phyloP scores from a whole-genome alignment of 768 basidiomycete genomes.

The Mycena leptocephala region DNA sequence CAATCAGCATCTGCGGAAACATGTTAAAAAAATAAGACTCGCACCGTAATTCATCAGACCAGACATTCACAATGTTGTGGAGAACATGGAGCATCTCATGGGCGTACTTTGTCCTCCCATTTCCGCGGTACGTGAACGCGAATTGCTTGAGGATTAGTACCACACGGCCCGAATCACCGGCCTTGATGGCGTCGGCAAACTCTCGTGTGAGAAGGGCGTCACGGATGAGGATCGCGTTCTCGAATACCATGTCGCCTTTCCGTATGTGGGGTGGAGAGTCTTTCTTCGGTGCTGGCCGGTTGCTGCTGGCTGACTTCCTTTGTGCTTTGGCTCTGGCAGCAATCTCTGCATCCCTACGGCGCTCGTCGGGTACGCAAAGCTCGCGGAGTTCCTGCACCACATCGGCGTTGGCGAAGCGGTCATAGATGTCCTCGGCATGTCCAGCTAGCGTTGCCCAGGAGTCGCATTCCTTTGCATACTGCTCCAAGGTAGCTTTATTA shows the following conservation, averaged over 20 bases:
- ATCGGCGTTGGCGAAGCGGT: slow-evolving; percentile 21
- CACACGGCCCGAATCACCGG: slow-evolving; percentile 47
- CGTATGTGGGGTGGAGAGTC: background rate
- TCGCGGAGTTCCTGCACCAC: slow-evolving; percentile 30
- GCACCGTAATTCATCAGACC: slow-evolving; percentile 43
- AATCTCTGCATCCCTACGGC: background rate
- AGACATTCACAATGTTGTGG: slow-evolving; percentile 44
- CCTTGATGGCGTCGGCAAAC: slow-evolving; percentile 48
- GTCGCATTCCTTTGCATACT: background rate
- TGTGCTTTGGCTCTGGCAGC: background rate
- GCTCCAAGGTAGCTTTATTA: slow-evolving; percentile 6
- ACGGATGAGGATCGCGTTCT: slow-evolving; percentile 47
- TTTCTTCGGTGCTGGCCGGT: background rate
- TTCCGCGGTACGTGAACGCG: slow-evolving; percentile 42
- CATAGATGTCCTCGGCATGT: slow-evolving; percentile 7
- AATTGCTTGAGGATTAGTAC: slow-evolving; percentile 39
- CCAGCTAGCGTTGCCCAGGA: slow-evolving; percentile 8
- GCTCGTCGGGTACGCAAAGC: slow-evolving; percentile 5
- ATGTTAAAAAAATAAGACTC: background rate
- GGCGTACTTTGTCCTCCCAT: slow-evolving; percentile 47
- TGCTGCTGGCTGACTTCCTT: background rate
- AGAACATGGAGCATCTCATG: slow-evolving; percentile 46
- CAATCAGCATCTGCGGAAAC: background rate
- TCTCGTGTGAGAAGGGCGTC: slow-evolving; percentile 44
- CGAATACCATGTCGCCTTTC: slow-evolving; percentile 40